Percentiles rank a stretch among this genome's conserved stretches.
Conservation (phyloP, 139 green algal species). For the Yamagishiella unicocca region DNA sequence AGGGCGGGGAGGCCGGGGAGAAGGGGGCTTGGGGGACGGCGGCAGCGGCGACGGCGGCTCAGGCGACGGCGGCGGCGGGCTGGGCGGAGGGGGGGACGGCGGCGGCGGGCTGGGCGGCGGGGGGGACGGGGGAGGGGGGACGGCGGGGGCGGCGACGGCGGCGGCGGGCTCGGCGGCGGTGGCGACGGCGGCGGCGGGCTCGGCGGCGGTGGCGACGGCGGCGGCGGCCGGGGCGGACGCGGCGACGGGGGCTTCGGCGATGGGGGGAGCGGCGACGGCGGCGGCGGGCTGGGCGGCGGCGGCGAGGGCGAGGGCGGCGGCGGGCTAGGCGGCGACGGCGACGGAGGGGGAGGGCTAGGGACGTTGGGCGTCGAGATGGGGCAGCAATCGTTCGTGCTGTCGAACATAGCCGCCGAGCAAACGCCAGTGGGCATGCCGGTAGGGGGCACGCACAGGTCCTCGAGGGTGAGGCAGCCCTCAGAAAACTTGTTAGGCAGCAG, state of each 20-base stretch:
- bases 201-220: not conserved
- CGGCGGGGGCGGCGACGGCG: not conserved
- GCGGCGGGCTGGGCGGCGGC: not conserved
- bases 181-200: not conserved
- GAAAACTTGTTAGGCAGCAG: not conserved
- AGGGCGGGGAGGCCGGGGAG: not conserved
- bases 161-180: not conserved
- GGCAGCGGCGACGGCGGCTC: not conserved
- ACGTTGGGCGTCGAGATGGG: conserved; percentile 9
- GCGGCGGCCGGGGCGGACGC: not conserved
- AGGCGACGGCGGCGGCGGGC: not conserved
- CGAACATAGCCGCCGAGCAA: conserved; percentile 14
- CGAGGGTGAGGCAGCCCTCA: conserved; percentile 22
- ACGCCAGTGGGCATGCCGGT: conserved; percentile 8
- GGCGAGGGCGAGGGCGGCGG: not conserved
- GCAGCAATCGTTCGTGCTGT: conserved; percentile 17
- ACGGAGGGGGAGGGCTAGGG: not conserved
- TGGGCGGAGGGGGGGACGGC: not conserved
- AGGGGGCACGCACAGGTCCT: conserved; percentile 35
- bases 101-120: not conserved
- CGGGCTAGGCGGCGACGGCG: not conserved
- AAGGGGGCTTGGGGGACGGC: not conserved
- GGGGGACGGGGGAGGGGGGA: not conserved
- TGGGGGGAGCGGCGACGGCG: not conserved
- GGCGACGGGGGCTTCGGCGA: not conserved